Evolutionary conservation across 1,284 basidiomycete species (phyloP).

Genomic region (Phellinidium pouzarii): DNA sequence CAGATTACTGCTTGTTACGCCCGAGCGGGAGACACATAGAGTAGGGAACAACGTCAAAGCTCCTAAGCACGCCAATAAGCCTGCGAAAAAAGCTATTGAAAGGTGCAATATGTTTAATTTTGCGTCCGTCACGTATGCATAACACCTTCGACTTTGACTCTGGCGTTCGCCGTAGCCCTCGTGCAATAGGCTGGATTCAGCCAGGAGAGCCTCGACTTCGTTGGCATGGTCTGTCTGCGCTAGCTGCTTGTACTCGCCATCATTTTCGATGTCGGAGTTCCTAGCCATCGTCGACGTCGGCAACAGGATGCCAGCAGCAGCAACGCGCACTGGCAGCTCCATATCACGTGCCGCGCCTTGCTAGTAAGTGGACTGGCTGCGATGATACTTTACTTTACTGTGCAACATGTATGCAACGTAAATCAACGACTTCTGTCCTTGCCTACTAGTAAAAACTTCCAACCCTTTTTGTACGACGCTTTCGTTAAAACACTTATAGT

Average conservation of each 20-base stretch:
- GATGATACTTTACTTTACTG: too few relatives aligned
- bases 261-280: slow-evolving; percentile 23
- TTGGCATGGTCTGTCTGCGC: slow-evolving; percentile 31
- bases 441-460: too few relatives aligned
- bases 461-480: too few relatives aligned
- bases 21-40: slow-evolving; percentile 18
- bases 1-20: slow-evolving; percentile 6
- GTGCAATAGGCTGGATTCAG: background rate
- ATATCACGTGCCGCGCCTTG: too few relatives aligned
- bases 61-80: slow-evolving; percentile 36
- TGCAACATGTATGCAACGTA: too few relatives aligned
- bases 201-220: slow-evolving; percentile 19
- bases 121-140: slow-evolving; percentile 22
- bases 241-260: slow-evolving; percentile 25
- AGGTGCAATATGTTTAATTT: slow-evolving; percentile 33
- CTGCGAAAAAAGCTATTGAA: slow-evolving; percentile 37
- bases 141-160: background rate
- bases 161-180: slow-evolving; percentile 4
- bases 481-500: too few relatives aligned
- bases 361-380: too few relatives aligned
- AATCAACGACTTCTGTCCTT: too few relatives aligned
- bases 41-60: slow-evolving; percentile 36
- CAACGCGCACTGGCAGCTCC: background rate
- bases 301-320: background rate
- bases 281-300: slow-evolving; percentile 1